A percentile compares a stretch with the other conserved stretches of the same genome.
Conservation (phyloP, 2,329 filamentous ascomycete species). For the Trichoderma lentiforme region DNA sequence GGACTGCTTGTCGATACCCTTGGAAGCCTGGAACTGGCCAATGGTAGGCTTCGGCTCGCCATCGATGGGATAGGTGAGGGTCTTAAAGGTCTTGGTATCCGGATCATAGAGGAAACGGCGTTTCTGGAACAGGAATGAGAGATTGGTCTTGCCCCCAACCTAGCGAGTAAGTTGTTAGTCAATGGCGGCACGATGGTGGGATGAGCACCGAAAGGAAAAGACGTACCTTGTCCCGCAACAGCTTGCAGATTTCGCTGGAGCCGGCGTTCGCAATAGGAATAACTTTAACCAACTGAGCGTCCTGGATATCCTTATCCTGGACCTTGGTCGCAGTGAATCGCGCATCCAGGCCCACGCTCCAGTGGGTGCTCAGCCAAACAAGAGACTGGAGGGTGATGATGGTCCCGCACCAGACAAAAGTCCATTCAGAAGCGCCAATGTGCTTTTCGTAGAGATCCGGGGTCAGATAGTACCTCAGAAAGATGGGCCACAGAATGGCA, state of each 20-base stretch:
- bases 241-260: slow-evolving; percentile 77
- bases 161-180: slow-evolving; percentile 29
- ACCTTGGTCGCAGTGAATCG: slow-evolving; percentile 76
- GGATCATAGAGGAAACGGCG: slow-evolving; percentile 85
- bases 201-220: neutral
- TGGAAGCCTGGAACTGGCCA: slow-evolving; percentile 72
- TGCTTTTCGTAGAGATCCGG: slow-evolving; percentile 83
- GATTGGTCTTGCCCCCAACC: slow-evolving; percentile 69
- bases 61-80: slow-evolving; percentile 81
- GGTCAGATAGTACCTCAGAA: slow-evolving; percentile 82
- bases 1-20: slow-evolving; percentile 69
- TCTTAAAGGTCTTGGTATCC: slow-evolving; percentile 70
- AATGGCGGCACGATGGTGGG: neutral
- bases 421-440: slow-evolving; percentile 95
- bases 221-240: slow-evolving; percentile 68
- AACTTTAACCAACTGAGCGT: slow-evolving; percentile 86
- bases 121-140: slow-evolving; percentile 97
- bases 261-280: slow-evolving; percentile 88
- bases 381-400: slow-evolving; percentile 87
- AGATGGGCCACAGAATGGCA: slow-evolving; percentile 83
- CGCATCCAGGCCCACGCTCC: slow-evolving; percentile 85
- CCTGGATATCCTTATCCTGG: slow-evolving; percentile 61
- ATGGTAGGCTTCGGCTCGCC: slow-evolving; percentile 77
- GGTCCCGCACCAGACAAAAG: slow-evolving; percentile 85
- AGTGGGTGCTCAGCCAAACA: slow-evolving; percentile 93